A percentile compares a stretch with the other conserved stretches of the same genome.
Evolutionary conservation across 371 early-diverging fungal genomes (phyloP).

Genomic region (Coemansia sp.): DNA sequence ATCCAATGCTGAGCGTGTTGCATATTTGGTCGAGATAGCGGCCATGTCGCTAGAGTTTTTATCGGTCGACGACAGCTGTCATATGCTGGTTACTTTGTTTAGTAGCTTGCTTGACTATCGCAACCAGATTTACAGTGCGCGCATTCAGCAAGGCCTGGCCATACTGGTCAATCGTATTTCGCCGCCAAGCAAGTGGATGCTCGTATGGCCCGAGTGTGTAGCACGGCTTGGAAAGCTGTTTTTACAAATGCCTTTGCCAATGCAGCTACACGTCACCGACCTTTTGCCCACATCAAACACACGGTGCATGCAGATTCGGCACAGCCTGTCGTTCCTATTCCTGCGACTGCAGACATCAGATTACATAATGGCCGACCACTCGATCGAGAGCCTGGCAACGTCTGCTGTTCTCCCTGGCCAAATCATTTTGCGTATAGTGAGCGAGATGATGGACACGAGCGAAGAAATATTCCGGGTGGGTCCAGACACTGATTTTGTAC

Average conservation of each 20-base stretch:
- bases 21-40: conserved; percentile 16
- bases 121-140: neutral
- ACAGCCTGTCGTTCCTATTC: conserved; percentile 28
- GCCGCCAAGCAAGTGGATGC: conserved; percentile 32
- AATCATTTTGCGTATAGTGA: conserved; percentile 29
- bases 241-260: neutral
- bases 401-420: conserved; percentile 23
- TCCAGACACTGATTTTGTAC: conserved; percentile 10
- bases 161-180: conserved; percentile 8
- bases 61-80: conserved; percentile 17
- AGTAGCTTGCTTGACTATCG: conserved; percentile 18
- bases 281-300: conserved; percentile 19
- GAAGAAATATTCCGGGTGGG: conserved; percentile 13
- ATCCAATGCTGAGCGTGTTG: conserved; percentile 19
- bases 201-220: conserved; percentile 14
- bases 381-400: conserved; percentile 4
- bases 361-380: neutral
- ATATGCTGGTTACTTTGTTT: conserved; percentile 2
- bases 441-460: conserved; percentile 26
- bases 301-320: conserved; percentile 39
- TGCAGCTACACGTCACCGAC: conserved; percentile 23
- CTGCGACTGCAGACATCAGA: conserved; percentile 16
- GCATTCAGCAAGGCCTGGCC: conserved; percentile 27
- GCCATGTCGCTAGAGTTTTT: conserved; percentile 8
- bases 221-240: conserved; percentile 7